A percentile compares a stretch with the other conserved stretches of the same genome.
These are phyloP conservation scores for Schoenoplectus tabernaemontani DNA, from an alignment of 202 grass and related monocot species.

Conservation along the genomic window DNA sequence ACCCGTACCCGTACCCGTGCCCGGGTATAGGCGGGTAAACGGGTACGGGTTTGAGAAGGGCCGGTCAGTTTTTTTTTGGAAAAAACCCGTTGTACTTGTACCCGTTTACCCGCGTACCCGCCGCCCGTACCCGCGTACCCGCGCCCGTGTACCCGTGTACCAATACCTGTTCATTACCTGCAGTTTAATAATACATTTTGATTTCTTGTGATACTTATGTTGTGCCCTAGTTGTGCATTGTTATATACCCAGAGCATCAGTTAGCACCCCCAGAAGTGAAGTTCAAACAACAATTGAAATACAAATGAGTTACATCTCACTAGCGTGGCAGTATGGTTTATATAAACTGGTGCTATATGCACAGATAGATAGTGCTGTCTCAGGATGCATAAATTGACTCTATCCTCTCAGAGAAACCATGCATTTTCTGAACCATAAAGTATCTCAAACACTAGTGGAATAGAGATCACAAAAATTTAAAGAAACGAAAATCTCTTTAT, in stretches of 20 bases:
- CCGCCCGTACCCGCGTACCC: no score
- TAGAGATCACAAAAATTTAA: not conserved
- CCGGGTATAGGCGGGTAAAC: no score
- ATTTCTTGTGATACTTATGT: not conserved
- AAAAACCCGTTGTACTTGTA: no score
- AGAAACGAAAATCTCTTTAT: not conserved
- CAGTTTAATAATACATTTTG: not conserved
- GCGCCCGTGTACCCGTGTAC: no score
- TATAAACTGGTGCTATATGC: not conserved
- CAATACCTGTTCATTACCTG: not conserved
- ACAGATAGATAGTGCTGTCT: not conserved
- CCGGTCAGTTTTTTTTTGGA: no score
- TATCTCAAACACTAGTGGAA: not conserved
- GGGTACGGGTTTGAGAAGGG: no score
- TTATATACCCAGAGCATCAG: no score
- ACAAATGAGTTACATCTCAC: not conserved
- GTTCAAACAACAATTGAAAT: not conserved
- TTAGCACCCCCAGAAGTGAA: not conserved
- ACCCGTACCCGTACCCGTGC: no score
- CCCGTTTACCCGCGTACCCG: no score
- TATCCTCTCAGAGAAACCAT: not conserved
- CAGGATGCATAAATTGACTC: not conserved
- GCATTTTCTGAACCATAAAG: no score
- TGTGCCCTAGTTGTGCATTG: not conserved
- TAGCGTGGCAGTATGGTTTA: not conserved